Conservation (phyloP, 2,329 filamentous ascomycete species). For the Aspergillus spinulosporus region DNA sequence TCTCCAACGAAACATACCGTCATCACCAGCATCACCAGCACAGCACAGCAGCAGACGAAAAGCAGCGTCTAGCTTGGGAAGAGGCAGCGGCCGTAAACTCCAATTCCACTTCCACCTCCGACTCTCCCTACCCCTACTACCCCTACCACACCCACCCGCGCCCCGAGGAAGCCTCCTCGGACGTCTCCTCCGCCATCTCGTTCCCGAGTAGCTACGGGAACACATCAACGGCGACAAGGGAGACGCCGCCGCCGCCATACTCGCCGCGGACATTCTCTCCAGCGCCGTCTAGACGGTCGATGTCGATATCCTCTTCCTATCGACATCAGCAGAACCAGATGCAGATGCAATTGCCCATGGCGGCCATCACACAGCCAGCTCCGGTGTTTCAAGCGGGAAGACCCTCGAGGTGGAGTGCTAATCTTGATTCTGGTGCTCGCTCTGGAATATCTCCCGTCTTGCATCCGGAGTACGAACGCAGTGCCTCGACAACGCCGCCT, state of each 20-base stretch:
- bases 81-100: background rate
- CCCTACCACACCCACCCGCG: constrained; percentile 3
- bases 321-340: background rate
- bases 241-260: constrained; percentile 46
- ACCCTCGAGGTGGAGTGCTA: background rate
- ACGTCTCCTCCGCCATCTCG: constrained; percentile 43
- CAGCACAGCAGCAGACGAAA: constrained; percentile 29
- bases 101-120: background rate
- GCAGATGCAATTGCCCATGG: constrained; percentile 5
- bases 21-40: background rate
- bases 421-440: background rate
- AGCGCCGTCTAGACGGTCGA: constrained; percentile 6
- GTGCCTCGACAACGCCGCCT: background rate
- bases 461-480: background rate
- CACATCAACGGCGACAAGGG: constrained; percentile 46
- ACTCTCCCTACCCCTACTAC: constrained; percentile 2
- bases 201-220: constrained; percentile 47
- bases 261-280: constrained; percentile 27
- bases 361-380: constrained; percentile 7
- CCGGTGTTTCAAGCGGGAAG: constrained; percentile 3
- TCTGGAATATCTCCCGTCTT: background rate
- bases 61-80: constrained; percentile 31
- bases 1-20: constrained; percentile 25
- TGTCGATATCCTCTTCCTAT: constrained; percentile 11
- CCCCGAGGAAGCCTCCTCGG: constrained; percentile 35